Evolutionary conservation across 192 early-diverging fungal species (phyloP).

Genomic region (Jimgerdemannia lactiflua): DNA sequence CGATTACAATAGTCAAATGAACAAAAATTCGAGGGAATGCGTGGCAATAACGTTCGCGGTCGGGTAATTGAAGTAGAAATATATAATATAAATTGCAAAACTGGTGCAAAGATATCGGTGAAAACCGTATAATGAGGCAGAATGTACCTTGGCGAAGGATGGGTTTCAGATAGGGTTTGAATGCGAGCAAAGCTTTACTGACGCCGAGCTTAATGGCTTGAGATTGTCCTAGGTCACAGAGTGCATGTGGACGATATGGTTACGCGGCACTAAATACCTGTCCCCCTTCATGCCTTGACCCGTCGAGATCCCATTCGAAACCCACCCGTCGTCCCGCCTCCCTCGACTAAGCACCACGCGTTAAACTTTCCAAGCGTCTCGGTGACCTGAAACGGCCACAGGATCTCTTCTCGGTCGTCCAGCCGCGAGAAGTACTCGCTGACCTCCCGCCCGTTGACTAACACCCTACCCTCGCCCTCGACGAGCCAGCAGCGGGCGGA

Average conservation of each 20-base stretch:
- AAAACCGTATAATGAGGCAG: neutral
- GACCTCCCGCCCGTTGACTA: conserved; percentile 78
- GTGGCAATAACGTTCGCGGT: neutral
- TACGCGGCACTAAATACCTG: neutral
- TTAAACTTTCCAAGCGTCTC: conserved; percentile 75
- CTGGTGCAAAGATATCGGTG: conserved; percentile 5
- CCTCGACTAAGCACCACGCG: conserved; percentile 77
- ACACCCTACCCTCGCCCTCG: conserved; percentile 59
- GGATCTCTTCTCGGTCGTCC: conserved; percentile 63
- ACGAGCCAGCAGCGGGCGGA: conserved; percentile 74
- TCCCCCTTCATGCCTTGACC: neutral
- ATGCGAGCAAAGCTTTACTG: conserved; percentile 65
- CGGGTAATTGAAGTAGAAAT: conserved; percentile 3
- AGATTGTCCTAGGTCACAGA: conserved; percentile 61
- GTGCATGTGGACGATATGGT: neutral
- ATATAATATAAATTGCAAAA: neutral
- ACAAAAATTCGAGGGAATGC: neutral
- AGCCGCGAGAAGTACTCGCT: conserved; percentile 71
- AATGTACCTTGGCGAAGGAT: conserved; percentile 47
- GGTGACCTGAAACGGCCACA: conserved; percentile 71
- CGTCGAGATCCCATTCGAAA: neutral
- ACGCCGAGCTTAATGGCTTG: conserved; percentile 83
- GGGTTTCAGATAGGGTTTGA: conserved; percentile 56
- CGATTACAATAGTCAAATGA: neutral
- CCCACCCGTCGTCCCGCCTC: conserved; percentile 76